These are phyloP conservation scores for Amanita rubescens DNA, from an alignment of 768 basidiomycete species.

Conservation along the genomic window DNA sequence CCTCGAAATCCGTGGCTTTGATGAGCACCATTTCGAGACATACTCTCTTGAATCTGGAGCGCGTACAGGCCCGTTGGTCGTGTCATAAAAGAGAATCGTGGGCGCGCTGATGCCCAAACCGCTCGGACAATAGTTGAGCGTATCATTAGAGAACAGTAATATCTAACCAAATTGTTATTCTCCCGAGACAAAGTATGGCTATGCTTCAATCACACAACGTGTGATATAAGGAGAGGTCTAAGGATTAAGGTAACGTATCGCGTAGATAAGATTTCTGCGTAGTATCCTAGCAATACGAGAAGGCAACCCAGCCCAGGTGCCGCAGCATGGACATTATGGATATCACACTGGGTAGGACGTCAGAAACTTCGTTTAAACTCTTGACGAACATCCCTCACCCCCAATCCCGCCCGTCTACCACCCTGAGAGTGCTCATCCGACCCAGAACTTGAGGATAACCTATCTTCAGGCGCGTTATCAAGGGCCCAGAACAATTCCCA, in stretches of 20 bases:
- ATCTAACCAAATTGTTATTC: too few relatives aligned
- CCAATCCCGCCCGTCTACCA: too few relatives aligned
- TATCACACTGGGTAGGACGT: conserved; percentile 36
- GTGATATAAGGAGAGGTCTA: too few relatives aligned
- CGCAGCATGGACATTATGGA: conserved; percentile 29
- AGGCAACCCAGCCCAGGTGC: conserved; percentile 54
- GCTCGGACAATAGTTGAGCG: neutral
- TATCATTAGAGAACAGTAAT: neutral
- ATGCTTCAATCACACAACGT: too few relatives aligned
- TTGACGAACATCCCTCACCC: too few relatives aligned
- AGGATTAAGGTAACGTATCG: too few relatives aligned
- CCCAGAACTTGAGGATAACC: neutral
- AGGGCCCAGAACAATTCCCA: neutral
- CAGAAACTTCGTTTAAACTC: conserved; percentile 32
- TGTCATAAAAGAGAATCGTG: conserved; percentile 78
- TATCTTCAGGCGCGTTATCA: neutral
- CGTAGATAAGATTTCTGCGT: too few relatives aligned
- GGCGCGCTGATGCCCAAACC: conserved; percentile 68
- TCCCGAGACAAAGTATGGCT: too few relatives aligned
- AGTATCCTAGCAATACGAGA: too few relatives aligned
- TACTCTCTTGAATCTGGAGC: conserved; percentile 63
- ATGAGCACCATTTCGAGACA: conserved; percentile 76
- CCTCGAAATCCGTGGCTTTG: conserved; percentile 81
- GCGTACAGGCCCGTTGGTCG: conserved; percentile 67
- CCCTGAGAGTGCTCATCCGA: too few relatives aligned